phyloP scores from a whole-genome alignment of 306 rosid species.

The Calophaca sinica region DNA sequence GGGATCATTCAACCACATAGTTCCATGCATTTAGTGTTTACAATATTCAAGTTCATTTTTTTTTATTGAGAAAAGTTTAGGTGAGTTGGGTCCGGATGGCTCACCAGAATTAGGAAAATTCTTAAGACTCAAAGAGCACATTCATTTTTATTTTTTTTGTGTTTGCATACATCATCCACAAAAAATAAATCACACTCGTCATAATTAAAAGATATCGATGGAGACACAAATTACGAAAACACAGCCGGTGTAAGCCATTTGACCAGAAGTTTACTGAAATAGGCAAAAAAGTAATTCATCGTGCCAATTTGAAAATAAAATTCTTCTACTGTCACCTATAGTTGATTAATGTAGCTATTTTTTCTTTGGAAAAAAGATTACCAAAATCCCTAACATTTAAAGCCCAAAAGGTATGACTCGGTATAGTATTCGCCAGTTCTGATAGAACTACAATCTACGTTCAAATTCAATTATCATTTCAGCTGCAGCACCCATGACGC shows the following conservation, averaged over 20 bases:
- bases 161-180: neutral
- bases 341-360: neutral
- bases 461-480: conserved; percentile 64
- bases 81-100: too few relatives aligned
- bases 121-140: too few relatives aligned
- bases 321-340: neutral
- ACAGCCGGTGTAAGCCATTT: conserved; percentile 2
- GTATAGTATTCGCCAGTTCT: conserved; percentile 25
- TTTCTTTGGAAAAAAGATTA: neutral
- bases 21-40: neutral
- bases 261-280: conserved; percentile 2
- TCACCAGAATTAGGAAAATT: too few relatives aligned
- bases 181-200: neutral
- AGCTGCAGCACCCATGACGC: conserved; percentile 89
- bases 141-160: too few relatives aligned
- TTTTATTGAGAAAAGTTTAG: neutral
- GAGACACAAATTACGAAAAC: neutral
- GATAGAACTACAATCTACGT: conserved; percentile 45
- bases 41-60: neutral
- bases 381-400: neutral
- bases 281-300: neutral
- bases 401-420: conserved; percentile 4
- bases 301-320: neutral
- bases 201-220: neutral
- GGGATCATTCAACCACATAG: conserved; percentile 2